Conservation (phyloP, 208 protist species). For the Trypanosoma avium region DNA sequence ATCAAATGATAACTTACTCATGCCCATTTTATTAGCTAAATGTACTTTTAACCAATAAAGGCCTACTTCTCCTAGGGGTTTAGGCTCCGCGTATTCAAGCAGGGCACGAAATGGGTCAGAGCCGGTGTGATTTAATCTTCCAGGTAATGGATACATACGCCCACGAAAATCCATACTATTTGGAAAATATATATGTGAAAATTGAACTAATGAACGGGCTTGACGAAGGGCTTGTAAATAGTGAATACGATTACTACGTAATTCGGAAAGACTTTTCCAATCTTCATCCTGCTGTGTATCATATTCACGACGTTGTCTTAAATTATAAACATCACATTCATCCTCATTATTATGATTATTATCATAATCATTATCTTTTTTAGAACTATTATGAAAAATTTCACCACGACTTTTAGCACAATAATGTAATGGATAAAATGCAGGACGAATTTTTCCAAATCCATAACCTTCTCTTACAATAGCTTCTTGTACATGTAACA, state of each 20-base stretch:
- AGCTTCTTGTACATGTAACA: slow-evolving; percentile 92
- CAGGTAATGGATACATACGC: slow-evolving; percentile 97
- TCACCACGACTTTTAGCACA: slow-evolving; percentile 62
- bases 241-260: slow-evolving; percentile 87
- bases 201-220: slow-evolving; percentile 85
- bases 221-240: slow-evolving; percentile 90
- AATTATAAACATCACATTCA: slow-evolving; percentile 57
- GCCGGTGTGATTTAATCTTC: slow-evolving; percentile 97
- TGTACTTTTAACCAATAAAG: slow-evolving; percentile 98
- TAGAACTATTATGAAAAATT: slow-evolving; percentile 29
- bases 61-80: slow-evolving; percentile 92
- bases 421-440: slow-evolving; percentile 90
- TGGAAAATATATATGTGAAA: slow-evolving; percentile 97
- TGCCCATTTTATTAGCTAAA: slow-evolving; percentile 97
- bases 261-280: slow-evolving; percentile 81
- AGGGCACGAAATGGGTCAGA: slow-evolving; percentile 93
- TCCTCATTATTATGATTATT: slow-evolving; percentile 33
- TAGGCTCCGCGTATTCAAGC: slow-evolving; percentile 94
- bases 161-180: slow-evolving; percentile 99
- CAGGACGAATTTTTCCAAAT: slow-evolving; percentile 88
- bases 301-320: slow-evolving; percentile 58
- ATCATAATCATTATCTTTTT: slow-evolving; percentile 6
- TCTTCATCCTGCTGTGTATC: slow-evolving; percentile 70
- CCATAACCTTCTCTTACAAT: slow-evolving; percentile 92
- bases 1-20: slow-evolving; percentile 95